Base-by-base conservation (phyloP, 352 stramenopile species). In the Vaucheria bursata region DNA sequence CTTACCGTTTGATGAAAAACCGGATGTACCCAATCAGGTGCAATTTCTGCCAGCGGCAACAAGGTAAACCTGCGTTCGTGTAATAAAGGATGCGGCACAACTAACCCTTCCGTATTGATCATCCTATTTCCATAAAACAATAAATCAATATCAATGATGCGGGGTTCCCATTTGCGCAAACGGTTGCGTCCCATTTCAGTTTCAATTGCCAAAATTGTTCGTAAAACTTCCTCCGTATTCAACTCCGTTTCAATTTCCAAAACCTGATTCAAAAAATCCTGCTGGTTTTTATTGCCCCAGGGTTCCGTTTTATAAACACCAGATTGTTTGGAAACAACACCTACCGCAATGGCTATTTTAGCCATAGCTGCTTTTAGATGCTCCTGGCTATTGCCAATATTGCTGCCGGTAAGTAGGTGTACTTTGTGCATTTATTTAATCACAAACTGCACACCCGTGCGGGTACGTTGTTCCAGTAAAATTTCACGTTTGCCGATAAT, bases 341-440 rank as follows among this genome's bases (percentile, higher is more conserved):
- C 45, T 59, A 59, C 45, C 45, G 45, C 45, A 59, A 59, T 59
- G 45, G 45, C 45, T 59, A 59, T 59, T 59, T 59, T 59, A 59
- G 45, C 45, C 45, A 59, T 59, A 59, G 45, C 45, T 59, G 45
- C 45, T 59, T 59, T 59, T 59, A 59, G 45, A 59, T 59, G 45
- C 45, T 59, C 45, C 45, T 59, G 45, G 45, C 45, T 59, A 59
- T 59, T 59, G 45, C 45, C 45, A 59, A 59, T 59, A 59, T 59
- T 59, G 45, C 45, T 59, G 45, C 45, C 45, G 45, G 45, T 59
- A 59, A 59, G 45, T 59, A 59, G 45, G 45, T 59, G 45, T 59
- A 59, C 45, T 59, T 59, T 59, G 45, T 59, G 45, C 45, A 59
- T 59, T 59, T 59, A 59, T 59, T 59, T 59, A 59, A 59, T 59